Evolutionary conservation across 2,329 filamentous ascomycete genomes (phyloP).

Genomic region (Fusarium zealandicum): DNA sequence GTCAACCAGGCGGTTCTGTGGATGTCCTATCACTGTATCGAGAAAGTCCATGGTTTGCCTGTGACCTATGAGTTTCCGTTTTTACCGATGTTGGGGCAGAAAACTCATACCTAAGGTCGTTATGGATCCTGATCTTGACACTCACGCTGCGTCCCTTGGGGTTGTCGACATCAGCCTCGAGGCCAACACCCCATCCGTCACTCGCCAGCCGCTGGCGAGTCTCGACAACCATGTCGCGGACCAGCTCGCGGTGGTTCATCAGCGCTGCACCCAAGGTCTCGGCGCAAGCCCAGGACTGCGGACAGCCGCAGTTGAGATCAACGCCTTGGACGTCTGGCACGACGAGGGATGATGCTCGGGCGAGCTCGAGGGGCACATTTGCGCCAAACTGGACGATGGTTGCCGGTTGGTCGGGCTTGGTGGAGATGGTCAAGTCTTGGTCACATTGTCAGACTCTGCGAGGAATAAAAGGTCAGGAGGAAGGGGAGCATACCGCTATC

Average conservation of each 20-base stretch:
- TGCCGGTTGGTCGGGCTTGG: constrained; percentile 58
- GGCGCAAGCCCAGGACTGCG: constrained; percentile 75
- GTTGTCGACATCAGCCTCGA: constrained; percentile 52
- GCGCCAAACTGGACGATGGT: constrained; percentile 74
- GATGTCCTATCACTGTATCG: constrained; percentile 64
- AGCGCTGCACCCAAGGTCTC: constrained; percentile 73
- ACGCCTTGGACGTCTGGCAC: constrained; percentile 69
- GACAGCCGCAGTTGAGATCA: constrained; percentile 76
- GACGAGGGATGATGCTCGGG: constrained; percentile 67
- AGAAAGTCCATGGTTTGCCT: constrained; percentile 68
- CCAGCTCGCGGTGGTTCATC: constrained; percentile 69
- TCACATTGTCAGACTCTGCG: neutral
- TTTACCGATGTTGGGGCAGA: neutral
- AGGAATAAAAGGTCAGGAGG: fast-evolving
- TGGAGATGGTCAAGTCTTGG: constrained; percentile 68
- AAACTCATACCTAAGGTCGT: constrained; percentile 60
- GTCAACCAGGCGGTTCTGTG: constrained; percentile 62
- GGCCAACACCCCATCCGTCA: constrained; percentile 62
- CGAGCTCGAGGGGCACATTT: constrained; percentile 66
- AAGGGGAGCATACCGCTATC: constrained; percentile 59
- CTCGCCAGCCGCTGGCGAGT: constrained; percentile 59
- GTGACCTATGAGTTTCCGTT: neutral
- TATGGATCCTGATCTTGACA: constrained; percentile 74
- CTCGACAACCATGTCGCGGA: constrained; percentile 69
- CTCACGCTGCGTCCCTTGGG: constrained; percentile 65